Conservation (phyloP, 352 stramenopile species). For the Pythium oligandrum region DNA sequence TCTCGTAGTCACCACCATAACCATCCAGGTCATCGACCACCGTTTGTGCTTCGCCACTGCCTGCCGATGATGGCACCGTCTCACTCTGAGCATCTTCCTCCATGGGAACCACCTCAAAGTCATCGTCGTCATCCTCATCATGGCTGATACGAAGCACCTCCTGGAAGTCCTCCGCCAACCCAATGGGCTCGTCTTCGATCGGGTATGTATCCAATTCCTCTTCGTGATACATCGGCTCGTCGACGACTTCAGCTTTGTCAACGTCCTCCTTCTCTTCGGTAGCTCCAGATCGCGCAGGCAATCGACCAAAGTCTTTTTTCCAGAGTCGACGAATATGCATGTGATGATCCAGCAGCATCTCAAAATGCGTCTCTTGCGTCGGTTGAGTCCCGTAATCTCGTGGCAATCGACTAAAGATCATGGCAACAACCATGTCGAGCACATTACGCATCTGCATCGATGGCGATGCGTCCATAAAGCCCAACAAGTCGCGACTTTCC, state of each 20-base stretch:
- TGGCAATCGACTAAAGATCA: slow-evolving; percentile 80
- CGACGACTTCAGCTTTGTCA: slow-evolving; percentile 11
- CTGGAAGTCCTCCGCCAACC: slow-evolving; percentile 1
- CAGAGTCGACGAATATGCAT: slow-evolving; percentile 75
- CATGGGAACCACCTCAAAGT: slow-evolving; percentile 4
- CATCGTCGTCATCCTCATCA: slow-evolving; percentile 3
- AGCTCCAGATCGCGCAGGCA: slow-evolving; percentile 27
- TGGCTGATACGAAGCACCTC: neutral
- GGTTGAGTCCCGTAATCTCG: slow-evolving; percentile 47
- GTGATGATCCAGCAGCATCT: slow-evolving; percentile 75
- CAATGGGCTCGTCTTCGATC: slow-evolving; percentile 3
- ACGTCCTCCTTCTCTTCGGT: slow-evolving; percentile 9
- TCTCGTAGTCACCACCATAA: slow-evolving; percentile 68
- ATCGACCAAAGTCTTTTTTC: slow-evolving; percentile 80
- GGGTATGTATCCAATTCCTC: slow-evolving; percentile 1
- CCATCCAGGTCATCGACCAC: slow-evolving; percentile 21
- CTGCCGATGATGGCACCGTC: slow-evolving; percentile 1
- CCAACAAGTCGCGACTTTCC: slow-evolving; percentile 17
- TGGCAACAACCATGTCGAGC: slow-evolving; percentile 82
- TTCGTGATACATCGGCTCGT: neutral
- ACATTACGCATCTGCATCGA: slow-evolving; percentile 43
- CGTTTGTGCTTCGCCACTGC: neutral
- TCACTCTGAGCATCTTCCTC: slow-evolving; percentile 17
- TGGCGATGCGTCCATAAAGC: slow-evolving; percentile 9
- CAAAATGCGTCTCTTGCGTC: slow-evolving; percentile 61